These are phyloP conservation scores for Annona squamosa DNA, from an alignment of 164 flowering plant species.

Conservation along the genomic window DNA sequence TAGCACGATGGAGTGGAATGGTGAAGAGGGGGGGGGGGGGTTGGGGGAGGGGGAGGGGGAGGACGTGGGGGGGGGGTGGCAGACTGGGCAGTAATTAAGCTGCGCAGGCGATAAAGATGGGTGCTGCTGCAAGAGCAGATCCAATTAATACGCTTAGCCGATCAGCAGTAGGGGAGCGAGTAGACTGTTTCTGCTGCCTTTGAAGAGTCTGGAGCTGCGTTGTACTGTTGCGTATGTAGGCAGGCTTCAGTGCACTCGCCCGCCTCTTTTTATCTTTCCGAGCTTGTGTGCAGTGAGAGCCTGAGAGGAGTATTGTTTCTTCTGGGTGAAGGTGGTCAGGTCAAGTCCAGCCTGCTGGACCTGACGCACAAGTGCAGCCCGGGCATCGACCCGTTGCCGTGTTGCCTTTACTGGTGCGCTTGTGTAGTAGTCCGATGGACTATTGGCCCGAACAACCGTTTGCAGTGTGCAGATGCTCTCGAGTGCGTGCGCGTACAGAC, in stretches of 20 bases:
- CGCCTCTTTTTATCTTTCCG: neutral
- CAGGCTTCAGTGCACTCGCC: neutral
- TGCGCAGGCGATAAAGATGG: neutral
- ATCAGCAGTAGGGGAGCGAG: neutral
- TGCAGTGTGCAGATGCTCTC: too few relatives aligned
- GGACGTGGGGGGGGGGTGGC: neutral
- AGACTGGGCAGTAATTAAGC: neutral
- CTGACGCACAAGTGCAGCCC: too few relatives aligned
- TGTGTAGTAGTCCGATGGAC: too few relatives aligned
- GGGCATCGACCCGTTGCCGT: too few relatives aligned
- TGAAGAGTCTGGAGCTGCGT: neutral
- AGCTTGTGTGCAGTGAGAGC: neutral
- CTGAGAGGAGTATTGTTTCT: too few relatives aligned
- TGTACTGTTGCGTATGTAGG: neutral
- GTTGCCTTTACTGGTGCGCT: too few relatives aligned
- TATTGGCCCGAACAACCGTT: too few relatives aligned
- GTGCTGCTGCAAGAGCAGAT: conserved; percentile 9
- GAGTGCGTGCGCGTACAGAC: too few relatives aligned
- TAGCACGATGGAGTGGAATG: neutral
- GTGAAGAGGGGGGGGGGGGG: neutral
- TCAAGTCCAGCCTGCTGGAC: too few relatives aligned
- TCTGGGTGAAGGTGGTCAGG: too few relatives aligned
- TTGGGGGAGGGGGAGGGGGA: neutral
- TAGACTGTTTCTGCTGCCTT: neutral
- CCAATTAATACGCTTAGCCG: conserved; percentile 7